Percentiles rank a stretch among this genome's conserved stretches.
Conservation (phyloP, 139 green algal genomes). For the Volvox africanus region DNA sequence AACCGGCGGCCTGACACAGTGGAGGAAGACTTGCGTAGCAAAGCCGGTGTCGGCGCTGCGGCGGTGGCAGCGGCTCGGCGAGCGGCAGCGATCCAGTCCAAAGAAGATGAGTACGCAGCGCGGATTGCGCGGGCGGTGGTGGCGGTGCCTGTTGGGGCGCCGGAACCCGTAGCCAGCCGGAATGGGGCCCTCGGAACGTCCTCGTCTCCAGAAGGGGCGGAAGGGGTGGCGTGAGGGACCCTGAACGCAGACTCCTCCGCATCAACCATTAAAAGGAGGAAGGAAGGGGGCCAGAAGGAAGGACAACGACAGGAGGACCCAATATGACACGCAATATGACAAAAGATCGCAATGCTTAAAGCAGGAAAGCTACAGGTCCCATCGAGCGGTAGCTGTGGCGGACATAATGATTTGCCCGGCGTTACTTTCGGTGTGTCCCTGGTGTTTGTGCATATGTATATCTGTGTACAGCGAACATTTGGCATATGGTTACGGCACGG, state of each 20-base stretch:
- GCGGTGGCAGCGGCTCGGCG: slow-evolving; percentile 6
- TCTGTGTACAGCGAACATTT: too few relatives aligned
- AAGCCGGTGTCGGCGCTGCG: neutral
- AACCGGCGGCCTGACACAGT: slow-evolving; percentile 21
- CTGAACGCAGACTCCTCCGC: neutral
- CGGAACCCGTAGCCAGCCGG: too few relatives aligned
- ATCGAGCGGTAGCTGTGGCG: too few relatives aligned
- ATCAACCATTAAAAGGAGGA: neutral
- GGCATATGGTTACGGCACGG: too few relatives aligned
- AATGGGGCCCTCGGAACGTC: neutral
- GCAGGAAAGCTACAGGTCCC: too few relatives aligned
- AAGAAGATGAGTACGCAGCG: slow-evolving; percentile 6
- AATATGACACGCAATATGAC: neutral
- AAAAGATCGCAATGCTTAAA: neutral
- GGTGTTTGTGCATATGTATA: too few relatives aligned
- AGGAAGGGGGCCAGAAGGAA: too few relatives aligned
- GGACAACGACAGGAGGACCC: neutral
- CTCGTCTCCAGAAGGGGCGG: too few relatives aligned
- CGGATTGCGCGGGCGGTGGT: neutral
- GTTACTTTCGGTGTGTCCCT: too few relatives aligned
- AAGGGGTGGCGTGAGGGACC: neutral
- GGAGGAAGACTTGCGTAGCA: neutral
- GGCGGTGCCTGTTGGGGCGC: neutral
- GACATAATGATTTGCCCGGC: too few relatives aligned
- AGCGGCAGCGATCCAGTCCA: slow-evolving; percentile 13